Evolutionary conservation across 2,329 filamentous ascomycete genomes (phyloP).

Genomic region (Akanthomyces dipterigenus): DNA sequence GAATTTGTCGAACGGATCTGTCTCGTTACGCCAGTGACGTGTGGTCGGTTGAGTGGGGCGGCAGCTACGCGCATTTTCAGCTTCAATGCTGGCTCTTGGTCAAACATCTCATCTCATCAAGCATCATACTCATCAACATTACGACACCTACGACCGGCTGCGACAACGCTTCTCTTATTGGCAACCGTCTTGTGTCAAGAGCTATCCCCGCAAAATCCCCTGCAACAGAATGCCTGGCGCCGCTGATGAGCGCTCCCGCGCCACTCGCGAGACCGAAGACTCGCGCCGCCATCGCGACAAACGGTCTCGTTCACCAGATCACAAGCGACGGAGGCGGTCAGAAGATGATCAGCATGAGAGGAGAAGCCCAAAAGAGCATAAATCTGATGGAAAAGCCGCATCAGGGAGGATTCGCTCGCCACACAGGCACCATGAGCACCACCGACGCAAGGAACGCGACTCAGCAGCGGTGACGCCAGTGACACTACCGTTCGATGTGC

Average conservation of each 20-base stretch:
- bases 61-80: background rate
- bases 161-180: background rate
- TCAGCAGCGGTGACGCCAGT: background rate
- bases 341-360: background rate
- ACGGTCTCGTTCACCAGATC: conserved; percentile 14
- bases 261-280: background rate
- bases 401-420: conserved; percentile 11
- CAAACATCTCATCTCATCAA: background rate
- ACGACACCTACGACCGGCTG: background rate
- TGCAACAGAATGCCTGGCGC: background rate
- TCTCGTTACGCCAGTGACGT: too few relatives aligned
- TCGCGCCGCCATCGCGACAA: conserved; percentile 5
- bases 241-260: background rate
- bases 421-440: conserved; percentile 7
- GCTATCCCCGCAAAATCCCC: too few relatives aligned
- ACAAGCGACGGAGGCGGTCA: conserved; percentile 10
- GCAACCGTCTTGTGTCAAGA: background rate
- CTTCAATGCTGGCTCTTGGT: background rate
- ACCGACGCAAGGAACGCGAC: conserved; percentile 12
- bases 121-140: background rate
- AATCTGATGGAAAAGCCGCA: background rate
- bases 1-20: too few relatives aligned
- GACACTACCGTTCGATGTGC: conserved; percentile 58
- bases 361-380: conserved; percentile 5
- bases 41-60: background rate